phyloP scores from a whole-genome alignment of 73 alveolate species.

The Tetrahymena borealis region DNA sequence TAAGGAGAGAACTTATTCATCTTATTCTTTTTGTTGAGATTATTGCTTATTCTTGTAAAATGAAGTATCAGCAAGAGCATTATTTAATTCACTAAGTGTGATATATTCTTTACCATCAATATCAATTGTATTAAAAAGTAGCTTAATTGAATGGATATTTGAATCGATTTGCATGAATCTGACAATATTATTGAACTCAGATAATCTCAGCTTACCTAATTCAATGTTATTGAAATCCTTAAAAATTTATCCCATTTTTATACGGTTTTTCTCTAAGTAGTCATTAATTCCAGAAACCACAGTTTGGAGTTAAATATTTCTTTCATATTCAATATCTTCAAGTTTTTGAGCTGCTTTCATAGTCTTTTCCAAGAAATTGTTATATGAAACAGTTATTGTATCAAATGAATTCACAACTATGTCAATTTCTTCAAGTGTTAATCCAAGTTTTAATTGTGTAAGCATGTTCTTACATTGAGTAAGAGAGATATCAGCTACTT shows the following conservation, averaged over 20 bases:
- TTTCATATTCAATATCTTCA: background rate
- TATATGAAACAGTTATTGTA: background rate
- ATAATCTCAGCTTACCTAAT: background rate
- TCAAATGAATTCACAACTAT: background rate
- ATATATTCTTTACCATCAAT: background rate
- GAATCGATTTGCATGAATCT: background rate
- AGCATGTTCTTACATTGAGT: background rate
- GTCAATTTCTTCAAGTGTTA: background rate
- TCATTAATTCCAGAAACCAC: background rate
- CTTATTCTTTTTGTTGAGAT: background rate
- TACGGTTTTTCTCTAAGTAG: background rate
- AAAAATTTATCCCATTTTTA: background rate
- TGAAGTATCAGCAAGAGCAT: background rate
- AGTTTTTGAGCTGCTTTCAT: background rate
- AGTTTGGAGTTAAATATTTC: background rate
- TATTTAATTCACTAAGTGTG: background rate
- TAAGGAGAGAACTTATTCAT: background rate
- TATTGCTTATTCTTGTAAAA: background rate
- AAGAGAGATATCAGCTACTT: background rate
- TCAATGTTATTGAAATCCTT: background rate
- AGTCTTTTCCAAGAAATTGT: background rate
- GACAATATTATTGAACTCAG: background rate
- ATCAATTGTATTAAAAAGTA: background rate
- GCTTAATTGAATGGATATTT: background rate
- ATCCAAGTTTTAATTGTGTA: background rate